Base-by-base conservation (phyloP, 495 filamentous ascomycete species). In the Penicillium manginii region DNA sequence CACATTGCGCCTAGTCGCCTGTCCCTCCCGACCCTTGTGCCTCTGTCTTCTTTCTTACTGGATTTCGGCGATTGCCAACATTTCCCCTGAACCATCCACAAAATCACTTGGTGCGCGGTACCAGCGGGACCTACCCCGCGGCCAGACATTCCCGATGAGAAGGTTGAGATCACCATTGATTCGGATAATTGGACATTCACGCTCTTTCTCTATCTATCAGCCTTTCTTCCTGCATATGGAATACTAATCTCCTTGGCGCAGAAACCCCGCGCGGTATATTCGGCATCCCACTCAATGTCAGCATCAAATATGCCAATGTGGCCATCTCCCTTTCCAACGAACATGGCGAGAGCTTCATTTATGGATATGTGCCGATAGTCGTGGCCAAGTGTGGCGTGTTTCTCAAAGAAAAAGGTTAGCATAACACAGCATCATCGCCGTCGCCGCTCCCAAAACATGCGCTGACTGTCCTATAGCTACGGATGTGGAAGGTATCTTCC, bases 361-460 rank as follows among this genome's bases (percentile, higher is more conserved):
- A 99, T 73, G 94, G 94, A 63, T 99, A 99, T 71, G 93, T 99
- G 5, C 94, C 94, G 10, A 97, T 99, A 62, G 93, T 99, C 47
- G 93, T 99, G 39, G 94, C 94, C 4, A 99, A 99, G 73, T 99
- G 94, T 73, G 94, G 94, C 48, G 93, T 99, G 2, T 99, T 91
- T 66, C 75, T 99, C 61, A 99, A 99, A 71, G 94, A 99, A 72
- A 97, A 96, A 87, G 94, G 94, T 97, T 67, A 60, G 84, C 40
- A 37, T 11, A 37, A 37, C 15, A 19, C 39, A 10, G 11, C 23
- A 19, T 29, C 37, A 54, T 60, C 6, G 45, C 48, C 48, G 49
- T 26, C 56, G 42, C 39, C 49, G 37, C 35, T 26, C 2, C 35
- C 29, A 19, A 29, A 48, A 12, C 43, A 6, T 17, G 12, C 17